These are phyloP conservation scores for Rubia occidens DNA, from an alignment of 305 asterid genomes.

Conservation along the genomic window DNA sequence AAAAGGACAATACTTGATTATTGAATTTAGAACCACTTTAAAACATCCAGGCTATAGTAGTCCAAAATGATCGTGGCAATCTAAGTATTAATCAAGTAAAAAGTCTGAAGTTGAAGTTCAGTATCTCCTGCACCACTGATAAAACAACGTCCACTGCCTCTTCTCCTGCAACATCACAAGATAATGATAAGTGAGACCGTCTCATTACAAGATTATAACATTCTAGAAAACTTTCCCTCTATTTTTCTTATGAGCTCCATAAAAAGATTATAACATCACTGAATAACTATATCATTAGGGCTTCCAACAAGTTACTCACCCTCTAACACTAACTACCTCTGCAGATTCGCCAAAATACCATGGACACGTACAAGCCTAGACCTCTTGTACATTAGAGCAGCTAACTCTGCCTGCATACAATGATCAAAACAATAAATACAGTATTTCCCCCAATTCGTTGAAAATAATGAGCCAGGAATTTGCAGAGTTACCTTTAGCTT, in stretches of 20 bases:
- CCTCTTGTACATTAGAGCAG: constrained; percentile 89
- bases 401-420: constrained; percentile 71
- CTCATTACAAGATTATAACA: background rate
- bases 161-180: constrained; percentile 58
- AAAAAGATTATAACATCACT: background rate
- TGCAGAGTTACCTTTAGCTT: constrained; percentile 58
- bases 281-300: background rate
- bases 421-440: background rate
- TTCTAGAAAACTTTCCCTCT: background rate
- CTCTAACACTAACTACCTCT: constrained; percentile 97
- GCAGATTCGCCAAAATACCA: constrained; percentile 73
- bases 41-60: background rate
- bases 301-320: constrained; percentile 38
- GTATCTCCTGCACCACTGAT: constrained; percentile 99
- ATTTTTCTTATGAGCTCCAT: background rate
- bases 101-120: constrained; percentile 67
- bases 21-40: background rate
- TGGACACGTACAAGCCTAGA: constrained; percentile 91
- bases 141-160: constrained; percentile 96
- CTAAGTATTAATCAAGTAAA: background rate
- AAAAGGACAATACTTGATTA: background rate
- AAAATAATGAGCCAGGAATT: constrained; percentile 8
- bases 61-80: background rate
- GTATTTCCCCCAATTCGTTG: background rate
- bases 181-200: background rate